Conservation (phyloP, 768 basidiomycete genomes). For the Fomitopsis pulvina region DNA sequence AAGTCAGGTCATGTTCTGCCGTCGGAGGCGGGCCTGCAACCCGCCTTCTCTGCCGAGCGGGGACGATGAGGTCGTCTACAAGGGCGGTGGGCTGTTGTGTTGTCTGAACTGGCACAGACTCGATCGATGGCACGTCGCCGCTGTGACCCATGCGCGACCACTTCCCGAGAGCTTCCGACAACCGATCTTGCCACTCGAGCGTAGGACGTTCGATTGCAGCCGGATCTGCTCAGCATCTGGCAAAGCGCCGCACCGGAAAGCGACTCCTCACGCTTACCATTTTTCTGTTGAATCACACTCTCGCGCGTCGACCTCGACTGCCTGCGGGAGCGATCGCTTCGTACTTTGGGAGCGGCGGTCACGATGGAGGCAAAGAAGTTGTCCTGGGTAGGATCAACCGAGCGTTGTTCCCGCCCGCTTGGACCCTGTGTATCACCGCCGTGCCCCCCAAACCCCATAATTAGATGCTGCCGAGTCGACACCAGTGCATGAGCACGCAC, state of each 20-base stretch:
- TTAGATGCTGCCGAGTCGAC: too few relatives aligned
- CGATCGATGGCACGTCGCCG: background rate
- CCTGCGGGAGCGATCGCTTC: constrained; percentile 47
- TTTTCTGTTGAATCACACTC: constrained; percentile 59
- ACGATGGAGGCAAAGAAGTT: constrained; percentile 75
- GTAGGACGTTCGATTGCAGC: constrained; percentile 35
- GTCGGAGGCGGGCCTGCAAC: constrained; percentile 23
- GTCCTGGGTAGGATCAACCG: constrained; percentile 62
- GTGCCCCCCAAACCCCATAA: too few relatives aligned
- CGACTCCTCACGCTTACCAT: constrained; percentile 2
- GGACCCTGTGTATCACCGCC: constrained; percentile 42
- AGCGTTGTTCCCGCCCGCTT: constrained; percentile 42
- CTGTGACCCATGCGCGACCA: constrained; percentile 17
- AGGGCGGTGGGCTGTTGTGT: background rate
- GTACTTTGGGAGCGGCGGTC: constrained; percentile 44
- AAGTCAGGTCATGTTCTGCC: background rate
- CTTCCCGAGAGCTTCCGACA: constrained; percentile 46
- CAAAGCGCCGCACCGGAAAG: background rate
- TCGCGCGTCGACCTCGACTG: constrained; percentile 73
- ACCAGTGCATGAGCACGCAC: constrained; percentile 35
- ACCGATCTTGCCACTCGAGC: constrained; percentile 69
- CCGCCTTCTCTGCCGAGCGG: constrained; percentile 41
- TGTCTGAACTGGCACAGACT: background rate
- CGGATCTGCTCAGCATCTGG: constrained; percentile 9
- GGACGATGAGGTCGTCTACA: constrained; percentile 13